Percentiles rank a stretch among this genome's conserved stretches.
Evolutionary conservation across 495 filamentous ascomycete species (phyloP).

Genomic region (Podospora conica): DNA sequence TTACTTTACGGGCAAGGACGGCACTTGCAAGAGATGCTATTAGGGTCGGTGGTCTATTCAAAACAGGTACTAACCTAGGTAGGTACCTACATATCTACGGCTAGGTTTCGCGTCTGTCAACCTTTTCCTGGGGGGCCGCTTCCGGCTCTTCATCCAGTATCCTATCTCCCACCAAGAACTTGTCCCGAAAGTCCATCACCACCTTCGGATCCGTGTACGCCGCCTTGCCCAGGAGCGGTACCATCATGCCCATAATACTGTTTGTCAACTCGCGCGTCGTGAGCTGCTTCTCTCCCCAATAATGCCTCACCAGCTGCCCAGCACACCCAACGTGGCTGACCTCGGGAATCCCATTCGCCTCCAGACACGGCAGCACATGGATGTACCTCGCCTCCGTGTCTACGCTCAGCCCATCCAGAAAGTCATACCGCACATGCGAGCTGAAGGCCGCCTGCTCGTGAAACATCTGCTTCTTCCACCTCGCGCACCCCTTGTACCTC

Average conservation of each 20-base stretch:
- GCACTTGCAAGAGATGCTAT: conserved; percentile 10
- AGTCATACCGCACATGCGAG: conserved; percentile 26
- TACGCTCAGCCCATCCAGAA: conserved; percentile 24
- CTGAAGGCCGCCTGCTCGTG: conserved; percentile 30
- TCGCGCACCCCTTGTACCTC: conserved; percentile 24
- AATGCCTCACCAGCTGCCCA: conserved; percentile 26
- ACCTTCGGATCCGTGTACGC: conserved; percentile 8
- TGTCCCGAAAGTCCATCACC: conserved; percentile 18
- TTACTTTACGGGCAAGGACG: conserved; percentile 25
- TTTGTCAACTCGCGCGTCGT: conserved; percentile 18
- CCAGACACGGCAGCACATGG: conserved; percentile 20
- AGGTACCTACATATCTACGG: not conserved
- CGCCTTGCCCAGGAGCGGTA: conserved; percentile 18
- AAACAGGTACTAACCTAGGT: too few species aligned
- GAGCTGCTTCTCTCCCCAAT: conserved; percentile 21
- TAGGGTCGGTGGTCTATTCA: not conserved
- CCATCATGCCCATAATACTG: conserved; percentile 21
- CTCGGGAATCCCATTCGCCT: conserved; percentile 24
- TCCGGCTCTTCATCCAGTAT: conserved; percentile 12
- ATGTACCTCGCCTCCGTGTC: conserved; percentile 19
- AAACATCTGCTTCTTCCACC: conserved; percentile 20
- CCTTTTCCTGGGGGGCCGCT: not conserved
- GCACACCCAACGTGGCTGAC: conserved; percentile 14
- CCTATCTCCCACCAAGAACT: conserved; percentile 16
- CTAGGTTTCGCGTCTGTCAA: not conserved